These are phyloP conservation scores for Cercospora janseana DNA, from an alignment of 2,329 filamentous ascomycete species.

Conservation along the genomic window DNA sequence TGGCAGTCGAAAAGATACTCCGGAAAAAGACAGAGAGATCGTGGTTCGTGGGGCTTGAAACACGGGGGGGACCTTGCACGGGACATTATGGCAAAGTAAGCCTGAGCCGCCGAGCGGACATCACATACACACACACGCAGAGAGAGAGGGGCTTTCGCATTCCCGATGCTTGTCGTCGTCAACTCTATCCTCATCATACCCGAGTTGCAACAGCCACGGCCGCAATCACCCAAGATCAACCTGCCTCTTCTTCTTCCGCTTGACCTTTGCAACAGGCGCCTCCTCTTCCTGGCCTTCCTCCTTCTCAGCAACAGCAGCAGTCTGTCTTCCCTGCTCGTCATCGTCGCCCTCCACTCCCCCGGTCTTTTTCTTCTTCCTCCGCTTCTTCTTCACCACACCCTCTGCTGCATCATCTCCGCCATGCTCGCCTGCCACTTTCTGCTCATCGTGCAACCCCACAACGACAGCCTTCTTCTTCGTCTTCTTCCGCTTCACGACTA, in stretches of 20 bases:
- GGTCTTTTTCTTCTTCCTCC: slow-evolving; percentile 19
- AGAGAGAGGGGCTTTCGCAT: too few relatives aligned
- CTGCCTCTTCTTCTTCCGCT: slow-evolving; percentile 12
- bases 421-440: too few relatives aligned
- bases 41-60: too few relatives aligned
- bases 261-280: slow-evolving; percentile 4
- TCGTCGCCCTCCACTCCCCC: slow-evolving; percentile 11
- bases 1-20: too few relatives aligned
- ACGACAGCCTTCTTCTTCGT: slow-evolving; percentile 47
- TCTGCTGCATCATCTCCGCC: slow-evolving; percentile 23
- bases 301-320: background rate
- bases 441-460: slow-evolving; percentile 30
- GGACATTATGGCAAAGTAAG: too few relatives aligned
- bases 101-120: too few relatives aligned
- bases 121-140: too few relatives aligned
- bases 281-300: background rate
- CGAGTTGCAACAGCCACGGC: too few relatives aligned
- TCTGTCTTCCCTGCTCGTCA: slow-evolving; percentile 12
- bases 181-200: too few relatives aligned
- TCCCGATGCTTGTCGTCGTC: too few relatives aligned
- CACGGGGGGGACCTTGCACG: too few relatives aligned
- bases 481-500: slow-evolving; percentile 60
- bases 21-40: too few relatives aligned
- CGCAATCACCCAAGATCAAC: slow-evolving; percentile 6
- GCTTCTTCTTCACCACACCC: slow-evolving; percentile 36